These are phyloP conservation scores for Nemania diffusa DNA, from an alignment of 2,329 filamentous ascomycete species.

Conservation along the genomic window DNA sequence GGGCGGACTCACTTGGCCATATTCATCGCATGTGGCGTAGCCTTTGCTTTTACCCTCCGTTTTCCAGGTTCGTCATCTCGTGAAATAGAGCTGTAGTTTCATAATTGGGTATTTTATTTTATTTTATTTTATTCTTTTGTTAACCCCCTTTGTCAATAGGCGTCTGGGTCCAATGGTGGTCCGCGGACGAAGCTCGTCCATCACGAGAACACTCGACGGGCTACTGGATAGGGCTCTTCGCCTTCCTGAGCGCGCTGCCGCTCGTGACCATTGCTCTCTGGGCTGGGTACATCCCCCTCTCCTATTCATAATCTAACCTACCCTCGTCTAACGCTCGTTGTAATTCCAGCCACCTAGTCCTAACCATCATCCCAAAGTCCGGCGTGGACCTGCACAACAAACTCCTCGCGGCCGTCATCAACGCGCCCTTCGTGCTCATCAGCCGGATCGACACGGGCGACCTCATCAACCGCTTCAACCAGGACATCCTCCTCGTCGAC, in stretches of 20 bases:
- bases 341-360: conserved; percentile 59
- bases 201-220: conserved; percentile 25
- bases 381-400: conserved; percentile 59
- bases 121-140: too few relatives aligned
- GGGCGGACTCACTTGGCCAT: conserved; percentile 29
- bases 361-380: conserved; percentile 51
- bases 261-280: conserved; percentile 19
- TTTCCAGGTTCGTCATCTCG: conserved; percentile 34
- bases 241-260: conserved; percentile 31
- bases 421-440: conserved; percentile 39
- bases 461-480: conserved; percentile 44
- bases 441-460: conserved; percentile 42
- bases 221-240: conserved; percentile 41
- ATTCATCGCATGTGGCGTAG: conserved; percentile 33
- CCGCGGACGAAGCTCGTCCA: conserved; percentile 33
- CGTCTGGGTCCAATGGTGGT: conserved; percentile 45
- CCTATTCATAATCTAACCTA: too few relatives aligned
- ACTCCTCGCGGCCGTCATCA: conserved; percentile 58
- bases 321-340: background rate
- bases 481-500: conserved; percentile 44
- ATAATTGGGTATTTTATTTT: too few relatives aligned
- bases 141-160: conserved; percentile 25
- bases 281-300: conserved; percentile 21
- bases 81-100: background rate
- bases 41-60: conserved; percentile 34